A percentile compares a stretch with the other conserved stretches of the same genome.
Evolutionary conservation across 2,329 filamentous ascomycete species (phyloP).

Genomic region (Cladosporium cucumerinum): DNA sequence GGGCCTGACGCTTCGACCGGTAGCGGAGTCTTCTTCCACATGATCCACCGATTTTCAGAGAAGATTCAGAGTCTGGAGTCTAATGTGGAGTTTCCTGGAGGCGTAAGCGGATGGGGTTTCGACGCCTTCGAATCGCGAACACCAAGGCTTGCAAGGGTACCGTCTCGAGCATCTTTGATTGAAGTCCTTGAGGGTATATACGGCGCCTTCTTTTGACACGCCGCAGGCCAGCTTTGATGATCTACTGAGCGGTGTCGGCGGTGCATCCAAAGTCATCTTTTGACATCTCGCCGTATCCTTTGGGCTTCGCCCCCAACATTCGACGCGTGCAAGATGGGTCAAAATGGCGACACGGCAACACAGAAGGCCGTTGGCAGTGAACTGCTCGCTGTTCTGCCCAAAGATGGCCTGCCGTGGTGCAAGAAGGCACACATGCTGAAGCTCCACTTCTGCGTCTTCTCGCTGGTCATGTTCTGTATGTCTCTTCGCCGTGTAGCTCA

Average conservation of each 20-base stretch:
- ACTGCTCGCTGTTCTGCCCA: conserved; percentile 19
- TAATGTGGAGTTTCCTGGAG: conserved; percentile 4
- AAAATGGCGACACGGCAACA: not conserved
- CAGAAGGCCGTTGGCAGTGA: conserved; percentile 20
- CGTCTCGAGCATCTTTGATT: not conserved
- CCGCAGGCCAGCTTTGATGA: not conserved
- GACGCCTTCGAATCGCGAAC: not conserved
- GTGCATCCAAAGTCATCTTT: not conserved
- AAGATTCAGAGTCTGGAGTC: conserved; percentile 3
- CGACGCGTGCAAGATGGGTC: not conserved
- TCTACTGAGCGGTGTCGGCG: not conserved
- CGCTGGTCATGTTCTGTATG: conserved; percentile 22
- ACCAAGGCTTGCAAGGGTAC: not conserved
- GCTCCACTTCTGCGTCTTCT: conserved; percentile 19
- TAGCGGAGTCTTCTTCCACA: not conserved
- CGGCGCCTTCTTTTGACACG: not conserved
- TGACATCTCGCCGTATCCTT: not conserved
- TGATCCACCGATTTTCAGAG: conserved; percentile 3
- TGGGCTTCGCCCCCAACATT: not conserved
- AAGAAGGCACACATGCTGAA: conserved; percentile 22
- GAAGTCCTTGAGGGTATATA: not conserved
- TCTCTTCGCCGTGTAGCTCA: not conserved
- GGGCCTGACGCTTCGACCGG: not conserved
- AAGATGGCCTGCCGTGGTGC: conserved; percentile 21
- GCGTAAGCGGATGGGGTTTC: not conserved